A percentile compares a stretch with the other conserved stretches of the same genome.
Conservation (phyloP, 495 filamentous ascomycete genomes). For the Podospora australis region DNA sequence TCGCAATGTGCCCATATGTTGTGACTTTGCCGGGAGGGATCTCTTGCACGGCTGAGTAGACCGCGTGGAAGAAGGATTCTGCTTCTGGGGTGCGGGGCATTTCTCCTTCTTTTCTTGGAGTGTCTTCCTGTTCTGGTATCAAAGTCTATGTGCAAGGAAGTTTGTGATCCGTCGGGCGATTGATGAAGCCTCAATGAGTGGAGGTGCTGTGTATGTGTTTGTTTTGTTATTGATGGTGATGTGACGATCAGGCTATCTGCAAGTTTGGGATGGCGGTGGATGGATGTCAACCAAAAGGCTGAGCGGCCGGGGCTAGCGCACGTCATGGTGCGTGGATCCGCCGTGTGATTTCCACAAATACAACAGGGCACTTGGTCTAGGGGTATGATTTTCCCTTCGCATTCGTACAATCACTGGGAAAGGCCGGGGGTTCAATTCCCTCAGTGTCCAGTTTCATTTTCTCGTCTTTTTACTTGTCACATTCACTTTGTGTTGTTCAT, state of each 20-base stretch:
- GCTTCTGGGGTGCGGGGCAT: slow-evolving; percentile 83
- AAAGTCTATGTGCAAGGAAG: too few species aligned
- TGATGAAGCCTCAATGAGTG: neutral
- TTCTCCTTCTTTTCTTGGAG: neutral
- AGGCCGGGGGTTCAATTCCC: neutral
- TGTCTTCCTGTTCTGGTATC: neutral
- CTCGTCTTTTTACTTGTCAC: neutral
- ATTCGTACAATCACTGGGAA: neutral
- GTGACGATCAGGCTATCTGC: too few species aligned
- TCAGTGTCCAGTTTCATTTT: neutral
- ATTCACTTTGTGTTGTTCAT: neutral
- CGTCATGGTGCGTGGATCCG: neutral
- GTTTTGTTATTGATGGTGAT: neutral
- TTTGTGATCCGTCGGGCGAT: too few species aligned
- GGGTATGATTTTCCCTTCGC: neutral
- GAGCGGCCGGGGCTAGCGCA: neutral
- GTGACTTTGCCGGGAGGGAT: slow-evolving; percentile 80
- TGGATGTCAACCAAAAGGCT: neutral
- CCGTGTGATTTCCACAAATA: neutral
- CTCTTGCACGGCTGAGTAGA: slow-evolving; percentile 77
- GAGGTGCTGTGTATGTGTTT: neutral
- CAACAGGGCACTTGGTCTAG: neutral
- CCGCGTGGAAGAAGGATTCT: slow-evolving; percentile 72
- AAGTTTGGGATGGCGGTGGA: neutral
- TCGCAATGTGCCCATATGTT: slow-evolving; percentile 83